Percentiles rank a stretch among this genome's conserved stretches.
These are phyloP conservation scores for Coccomyxa sp. DNA, from an alignment of 139 green algal genomes.

Conservation along the genomic window DNA sequence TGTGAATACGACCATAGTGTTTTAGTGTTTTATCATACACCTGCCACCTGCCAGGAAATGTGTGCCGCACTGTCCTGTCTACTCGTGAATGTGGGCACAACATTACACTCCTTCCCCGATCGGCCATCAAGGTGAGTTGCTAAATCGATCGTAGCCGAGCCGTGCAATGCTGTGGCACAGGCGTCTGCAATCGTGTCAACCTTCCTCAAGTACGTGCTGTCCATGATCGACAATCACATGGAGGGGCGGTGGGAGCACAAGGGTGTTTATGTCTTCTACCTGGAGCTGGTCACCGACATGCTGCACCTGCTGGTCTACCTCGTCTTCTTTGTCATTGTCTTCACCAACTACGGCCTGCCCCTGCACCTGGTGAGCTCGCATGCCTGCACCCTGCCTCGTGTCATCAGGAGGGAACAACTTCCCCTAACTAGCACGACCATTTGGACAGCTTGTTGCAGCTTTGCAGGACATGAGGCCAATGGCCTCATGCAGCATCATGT, in stretches of 20 bases:
- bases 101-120: too few species aligned
- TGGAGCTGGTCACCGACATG: slow-evolving; percentile 94
- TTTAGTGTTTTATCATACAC: too few species aligned
- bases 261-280: slow-evolving; percentile 91
- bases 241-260: slow-evolving; percentile 91
- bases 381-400: not conserved
- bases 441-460: too few species aligned
- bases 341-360: slow-evolving; percentile 92
- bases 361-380: slow-evolving; percentile 78
- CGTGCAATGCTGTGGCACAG: not conserved
- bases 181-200: slow-evolving; percentile 29
- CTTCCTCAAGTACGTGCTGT: slow-evolving; percentile 84
- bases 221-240: slow-evolving; percentile 66
- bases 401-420: not conserved
- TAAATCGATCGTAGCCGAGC: not conserved
- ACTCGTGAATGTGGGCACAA: too few species aligned
- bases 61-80: too few species aligned
- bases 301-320: slow-evolving; percentile 95
- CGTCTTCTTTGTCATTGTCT: slow-evolving; percentile 96
- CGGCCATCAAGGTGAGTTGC: too few species aligned
- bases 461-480: too few species aligned
- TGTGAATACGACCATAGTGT: too few species aligned
- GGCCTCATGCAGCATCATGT: too few species aligned
- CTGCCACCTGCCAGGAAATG: too few species aligned
- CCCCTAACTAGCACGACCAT: too few species aligned